phyloP scores from a whole-genome alignment of 352 stramenopile genomes.

The Globisporangium okanoganense region DNA sequence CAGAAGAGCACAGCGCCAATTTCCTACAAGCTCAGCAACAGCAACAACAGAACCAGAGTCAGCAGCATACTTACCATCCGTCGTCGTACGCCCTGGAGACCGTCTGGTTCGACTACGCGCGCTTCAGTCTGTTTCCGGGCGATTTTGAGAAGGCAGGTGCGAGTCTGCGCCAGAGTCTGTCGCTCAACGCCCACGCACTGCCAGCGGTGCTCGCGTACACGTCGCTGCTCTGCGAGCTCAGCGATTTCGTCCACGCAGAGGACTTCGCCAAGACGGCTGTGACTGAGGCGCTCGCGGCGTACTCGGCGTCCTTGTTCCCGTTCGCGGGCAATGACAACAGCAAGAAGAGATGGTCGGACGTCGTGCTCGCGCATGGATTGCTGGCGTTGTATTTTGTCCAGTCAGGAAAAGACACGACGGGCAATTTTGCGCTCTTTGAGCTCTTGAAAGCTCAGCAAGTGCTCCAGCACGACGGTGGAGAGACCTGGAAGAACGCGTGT shows the following conservation, averaged over 20 bases:
- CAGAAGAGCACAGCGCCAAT: conserved; percentile 28
- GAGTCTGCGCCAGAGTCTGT: conserved; percentile 55
- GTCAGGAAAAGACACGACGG: conserved; percentile 38
- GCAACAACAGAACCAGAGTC: conserved; percentile 7
- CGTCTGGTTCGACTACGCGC: conserved; percentile 66
- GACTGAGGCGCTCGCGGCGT: conserved; percentile 16
- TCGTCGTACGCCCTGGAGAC: conserved; percentile 16
- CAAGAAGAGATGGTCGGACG: conserved; percentile 7
- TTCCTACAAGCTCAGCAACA: neutral
- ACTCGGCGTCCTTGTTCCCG: conserved; percentile 9
- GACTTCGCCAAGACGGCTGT: conserved; percentile 42
- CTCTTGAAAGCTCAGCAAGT: conserved; percentile 51
- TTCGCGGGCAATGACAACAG: neutral
- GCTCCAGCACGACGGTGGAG: conserved; percentile 19
- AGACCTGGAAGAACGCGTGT: conserved; percentile 20
- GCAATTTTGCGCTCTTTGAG: conserved; percentile 66
- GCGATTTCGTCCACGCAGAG: conserved; percentile 42
- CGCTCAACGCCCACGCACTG: conserved; percentile 37
- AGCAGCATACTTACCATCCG: neutral
- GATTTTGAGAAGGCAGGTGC: conserved; percentile 53
- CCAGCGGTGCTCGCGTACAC: conserved; percentile 44
- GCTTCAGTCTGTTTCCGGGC: conserved; percentile 43
- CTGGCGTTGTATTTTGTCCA: conserved; percentile 57
- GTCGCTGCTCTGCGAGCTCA: conserved; percentile 55
- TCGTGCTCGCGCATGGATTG: conserved; percentile 51